These are phyloP conservation scores for Xylaria castorea DNA, from an alignment of 495 filamentous ascomycete species.

Conservation along the genomic window DNA sequence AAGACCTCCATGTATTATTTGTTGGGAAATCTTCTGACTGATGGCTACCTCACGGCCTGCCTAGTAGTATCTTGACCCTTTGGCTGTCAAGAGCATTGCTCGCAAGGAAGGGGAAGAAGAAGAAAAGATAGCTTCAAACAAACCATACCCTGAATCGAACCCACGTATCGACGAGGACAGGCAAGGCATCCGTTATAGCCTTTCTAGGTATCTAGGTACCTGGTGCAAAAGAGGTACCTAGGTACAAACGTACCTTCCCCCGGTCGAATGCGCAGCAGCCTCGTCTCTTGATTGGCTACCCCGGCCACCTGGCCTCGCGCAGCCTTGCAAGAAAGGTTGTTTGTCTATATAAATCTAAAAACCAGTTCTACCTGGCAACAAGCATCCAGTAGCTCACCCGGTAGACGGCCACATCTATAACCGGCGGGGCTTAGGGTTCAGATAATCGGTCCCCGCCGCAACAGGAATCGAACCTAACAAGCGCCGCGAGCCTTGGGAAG, in stretches of 20 bases:
- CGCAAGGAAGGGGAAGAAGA: background rate
- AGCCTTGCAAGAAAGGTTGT: background rate
- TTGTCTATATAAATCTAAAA: background rate
- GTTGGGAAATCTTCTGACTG: background rate
- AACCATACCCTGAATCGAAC: background rate
- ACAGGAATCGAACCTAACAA: conserved; percentile 6
- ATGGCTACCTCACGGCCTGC: background rate
- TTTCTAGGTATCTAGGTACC: background rate
- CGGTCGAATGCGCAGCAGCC: background rate
- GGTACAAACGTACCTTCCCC: background rate
- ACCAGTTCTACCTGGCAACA: background rate
- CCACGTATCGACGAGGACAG: background rate
- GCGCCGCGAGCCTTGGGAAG: background rate
- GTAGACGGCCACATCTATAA: background rate
- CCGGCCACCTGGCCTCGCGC: background rate
- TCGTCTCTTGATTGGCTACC: background rate
- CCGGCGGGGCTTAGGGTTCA: conserved; percentile 13
- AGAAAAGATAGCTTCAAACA: background rate
- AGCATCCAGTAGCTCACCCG: conserved; percentile 9
- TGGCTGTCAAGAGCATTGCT: no score
- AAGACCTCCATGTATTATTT: background rate
- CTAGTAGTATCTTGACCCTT: background rate
- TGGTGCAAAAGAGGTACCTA: background rate
- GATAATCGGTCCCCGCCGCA: conserved; percentile 11
- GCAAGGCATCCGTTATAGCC: no score